Percentiles rank a stretch among this genome's conserved stretches.
These are phyloP conservation scores for Clarireedia paspali DNA, from an alignment of 2,329 filamentous ascomycete species.

Conservation along the genomic window DNA sequence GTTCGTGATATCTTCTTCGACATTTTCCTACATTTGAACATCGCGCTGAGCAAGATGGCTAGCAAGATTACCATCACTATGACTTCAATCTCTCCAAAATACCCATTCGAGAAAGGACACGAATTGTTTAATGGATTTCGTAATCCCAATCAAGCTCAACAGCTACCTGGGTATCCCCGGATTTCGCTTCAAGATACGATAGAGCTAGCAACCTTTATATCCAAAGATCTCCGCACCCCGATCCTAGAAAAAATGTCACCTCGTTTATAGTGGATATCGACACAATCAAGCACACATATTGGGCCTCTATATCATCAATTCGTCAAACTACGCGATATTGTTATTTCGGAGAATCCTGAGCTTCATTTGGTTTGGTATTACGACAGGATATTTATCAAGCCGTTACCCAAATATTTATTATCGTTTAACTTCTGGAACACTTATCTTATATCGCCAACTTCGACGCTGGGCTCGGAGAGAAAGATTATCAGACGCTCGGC, in stretches of 20 bases:
- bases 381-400: conserved; percentile 28
- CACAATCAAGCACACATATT: background rate
- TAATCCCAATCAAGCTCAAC: background rate
- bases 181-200: background rate
- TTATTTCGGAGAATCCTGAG: conserved; percentile 29
- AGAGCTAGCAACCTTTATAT: background rate
- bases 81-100: background rate
- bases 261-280: conserved; percentile 1
- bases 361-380: conserved; percentile 30
- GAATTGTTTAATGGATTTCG: background rate
- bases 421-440: conserved; percentile 23
- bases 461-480: background rate
- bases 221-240: background rate
- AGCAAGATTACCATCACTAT: background rate
- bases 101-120: background rate
- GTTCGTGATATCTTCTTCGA: background rate
- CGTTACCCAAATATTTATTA: conserved; percentile 25
- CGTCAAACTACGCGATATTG: conserved; percentile 25
- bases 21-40: background rate
- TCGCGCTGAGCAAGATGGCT: background rate
- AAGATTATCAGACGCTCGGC: conserved; percentile 1
- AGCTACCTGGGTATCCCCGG: background rate
- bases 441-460: conserved; percentile 11
- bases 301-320: conserved; percentile 15
- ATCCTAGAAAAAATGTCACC: background rate